These are phyloP conservation scores for Peniophora sp. DNA, from an alignment of 1,284 basidiomycete species.

Conservation along the genomic window DNA sequence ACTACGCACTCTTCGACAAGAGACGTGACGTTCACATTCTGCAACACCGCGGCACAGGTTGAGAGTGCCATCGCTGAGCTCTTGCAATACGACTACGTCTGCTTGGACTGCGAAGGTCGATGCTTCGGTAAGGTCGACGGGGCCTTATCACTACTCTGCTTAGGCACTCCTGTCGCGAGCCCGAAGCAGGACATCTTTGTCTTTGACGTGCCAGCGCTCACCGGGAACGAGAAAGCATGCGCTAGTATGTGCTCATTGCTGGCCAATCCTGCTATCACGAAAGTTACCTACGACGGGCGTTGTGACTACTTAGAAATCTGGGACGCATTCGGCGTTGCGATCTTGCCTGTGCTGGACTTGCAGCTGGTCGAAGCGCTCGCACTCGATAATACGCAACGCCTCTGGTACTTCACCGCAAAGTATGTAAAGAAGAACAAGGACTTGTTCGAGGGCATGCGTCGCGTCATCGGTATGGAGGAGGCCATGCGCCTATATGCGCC, in stretches of 20 bases:
- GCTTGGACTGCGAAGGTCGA: conserved; percentile 26
- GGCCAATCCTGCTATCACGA: conserved; percentile 18
- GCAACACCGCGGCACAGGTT: background rate
- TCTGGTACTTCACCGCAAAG: no score
- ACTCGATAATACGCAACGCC: conserved; percentile 1
- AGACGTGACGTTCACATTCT: background rate
- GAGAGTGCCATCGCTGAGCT: conserved; percentile 4
- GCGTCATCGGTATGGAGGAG: no score
- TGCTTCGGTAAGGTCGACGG: conserved; percentile 28
- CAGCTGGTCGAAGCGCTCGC: conserved; percentile 33
- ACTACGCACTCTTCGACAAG: no score
- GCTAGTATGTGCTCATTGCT: conserved; percentile 11
- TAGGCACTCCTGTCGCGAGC: conserved; percentile 27
- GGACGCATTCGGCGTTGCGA: conserved; percentile 18
- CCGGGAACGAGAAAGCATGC: conserved; percentile 1
- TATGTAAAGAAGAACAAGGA: no score
- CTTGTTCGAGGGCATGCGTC: no score
- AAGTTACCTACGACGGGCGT: conserved; percentile 38
- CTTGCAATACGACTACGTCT: conserved; percentile 11
- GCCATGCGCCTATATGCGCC: no score
- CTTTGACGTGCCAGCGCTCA: conserved; percentile 29
- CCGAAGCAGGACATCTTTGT: conserved; percentile 25
- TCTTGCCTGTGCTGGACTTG: conserved; percentile 30
- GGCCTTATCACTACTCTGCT: conserved; percentile 31
- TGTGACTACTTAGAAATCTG: conserved; percentile 33